Evolutionary conservation across 768 basidiomycete genomes (phyloP), one percentile per base, ranked within the genome.

Genomic region (Gyrodon lividus): DNA sequence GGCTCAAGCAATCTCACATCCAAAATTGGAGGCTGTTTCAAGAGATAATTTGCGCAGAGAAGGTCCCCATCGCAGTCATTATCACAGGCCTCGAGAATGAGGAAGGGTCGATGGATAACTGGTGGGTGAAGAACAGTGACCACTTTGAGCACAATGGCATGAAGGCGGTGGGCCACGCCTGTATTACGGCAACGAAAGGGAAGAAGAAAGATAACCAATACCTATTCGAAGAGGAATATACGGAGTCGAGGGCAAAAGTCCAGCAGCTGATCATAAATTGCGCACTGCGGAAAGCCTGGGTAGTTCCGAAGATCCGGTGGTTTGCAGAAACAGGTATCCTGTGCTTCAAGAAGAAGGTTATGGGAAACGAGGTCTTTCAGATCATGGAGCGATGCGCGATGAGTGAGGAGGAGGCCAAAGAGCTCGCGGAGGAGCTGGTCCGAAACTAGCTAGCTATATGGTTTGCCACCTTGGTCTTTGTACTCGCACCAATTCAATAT

Each of bases 31-130:
- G 19, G 20, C 14, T 70, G 2, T 69, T 70, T 52, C 47, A 60
- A 22, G 59, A 71, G 16, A 59, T 70, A 14, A 63, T 73, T n/a
- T 73, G 71, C 42, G 56, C 48, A 14, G 38, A 51, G 20, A 24
- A 56, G 13, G 72, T 72, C 5, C 71, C 72, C 4, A 61, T 64
- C 14, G 54, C 66, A 1, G 40, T 73, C 5, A 64, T 63, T 9
- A 52, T 72, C 12, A 72, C 68, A 1, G 68, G 70, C 24, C 57
- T 73, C 3, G 71, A 70, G n/a, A n/a, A n/a, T n/a, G n/a, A n/a
- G n/a, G n/a, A n/a, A n/a, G n/a, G n/a, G n/a, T n/a, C n/a, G n/a
- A n/a, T n/a, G n/a, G n/a, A n/a, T n/a, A n/a, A n/a, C n/a, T n/a
- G n/a, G n/a, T n/a, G n/a, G n/a, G n/a, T n/a, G n/a, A n/a, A n/a